Evolutionary conservation across 257 asterid species (phyloP), one percentile per base, ranked within the genome.

Genomic region (Solanum raphanifolium): DNA sequence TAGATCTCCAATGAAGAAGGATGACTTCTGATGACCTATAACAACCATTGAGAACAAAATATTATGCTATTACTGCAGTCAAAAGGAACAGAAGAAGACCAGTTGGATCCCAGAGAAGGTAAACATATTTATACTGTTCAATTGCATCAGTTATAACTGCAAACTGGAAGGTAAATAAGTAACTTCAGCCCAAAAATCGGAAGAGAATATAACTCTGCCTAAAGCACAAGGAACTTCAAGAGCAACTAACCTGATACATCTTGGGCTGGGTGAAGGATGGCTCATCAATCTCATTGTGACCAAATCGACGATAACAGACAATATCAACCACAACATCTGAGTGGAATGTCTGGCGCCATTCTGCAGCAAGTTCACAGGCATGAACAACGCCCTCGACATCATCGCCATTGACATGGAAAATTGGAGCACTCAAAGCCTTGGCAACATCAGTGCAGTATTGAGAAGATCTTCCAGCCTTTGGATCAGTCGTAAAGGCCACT

Each of bases 381-480:
- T 93, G 95, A 90, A 93, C 99, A 74, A 96, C 99, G 12, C 98
- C 98, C 93, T 96, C 99, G 13, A 96, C 94, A 89, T 96, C 98
- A 89, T 96, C 99, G 52, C 99, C 99, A 89, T 96, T 95, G 88
- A 96, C 99, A 86, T 96, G 99, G 93, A 96, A 95, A 88, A 96
- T 96, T 55, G 99, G 99, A 79, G 96, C 94, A 87, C 95, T 94
- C 86, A 96, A 88, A 89, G 99, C 98, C 92, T 96, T 96, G 89
- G 99, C 99, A 88, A 94, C 99, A 94, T 96, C 99, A 32, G 99
- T 96, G 92, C 99, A 96, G 89, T 96, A 96, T 88, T 96, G 96
- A 31, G 99, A 96, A 73, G 99, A 96, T 92, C 99, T 94, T 92
- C 99, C 98, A 11, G 99, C 75, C 92, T 71, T 89, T 35, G 99